A percentile compares a stretch with the other conserved stretches of the same genome.
phyloP scores from a whole-genome alignment of 192 early-diverging fungal species.

The Gonapodya prolifera region DNA sequence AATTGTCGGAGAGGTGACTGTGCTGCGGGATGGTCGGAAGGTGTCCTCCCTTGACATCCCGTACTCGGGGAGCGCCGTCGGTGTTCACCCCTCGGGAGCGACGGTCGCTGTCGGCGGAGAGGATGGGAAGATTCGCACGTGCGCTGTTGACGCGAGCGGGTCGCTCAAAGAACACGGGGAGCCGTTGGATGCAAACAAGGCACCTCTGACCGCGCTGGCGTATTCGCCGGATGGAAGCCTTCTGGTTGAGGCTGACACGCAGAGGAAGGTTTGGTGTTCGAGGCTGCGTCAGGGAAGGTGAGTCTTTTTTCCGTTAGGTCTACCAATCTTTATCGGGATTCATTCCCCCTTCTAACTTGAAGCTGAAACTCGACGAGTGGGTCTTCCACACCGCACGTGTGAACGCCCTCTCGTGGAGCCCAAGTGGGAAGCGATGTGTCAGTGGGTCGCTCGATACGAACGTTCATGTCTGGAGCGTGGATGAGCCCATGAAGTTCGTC shows the following conservation, averaged over 20 bases:
- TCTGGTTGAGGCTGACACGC: conserved; percentile 68
- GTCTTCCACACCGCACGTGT: conserved; percentile 82
- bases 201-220: conserved; percentile 64
- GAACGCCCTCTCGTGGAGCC: conserved; percentile 65
- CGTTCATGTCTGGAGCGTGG: conserved; percentile 79
- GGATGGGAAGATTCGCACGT: conserved; percentile 50
- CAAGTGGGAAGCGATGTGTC: conserved; percentile 57
- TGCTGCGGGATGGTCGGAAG: conserved; percentile 28
- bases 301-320: background rate
- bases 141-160: conserved; percentile 27
- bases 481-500: conserved; percentile 63
- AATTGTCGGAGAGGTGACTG: conserved; percentile 30
- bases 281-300: conserved; percentile 33
- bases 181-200: conserved; percentile 27
- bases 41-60: conserved; percentile 19
- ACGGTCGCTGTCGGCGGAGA: conserved; percentile 52
- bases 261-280: conserved; percentile 69
- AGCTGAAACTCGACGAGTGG: conserved; percentile 58
- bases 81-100: conserved; percentile 34
- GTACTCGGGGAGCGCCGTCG: conserved; percentile 36
- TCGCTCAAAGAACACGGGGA: conserved; percentile 17
- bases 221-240: conserved; percentile 60
- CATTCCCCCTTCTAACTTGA: conserved; percentile 4
- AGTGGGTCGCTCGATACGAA: conserved; percentile 79
- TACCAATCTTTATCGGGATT: conserved; percentile 9